Evolutionary conservation across 805 yeast species (phyloP).

Genomic region (Starmerella gropengiesseri): DNA sequence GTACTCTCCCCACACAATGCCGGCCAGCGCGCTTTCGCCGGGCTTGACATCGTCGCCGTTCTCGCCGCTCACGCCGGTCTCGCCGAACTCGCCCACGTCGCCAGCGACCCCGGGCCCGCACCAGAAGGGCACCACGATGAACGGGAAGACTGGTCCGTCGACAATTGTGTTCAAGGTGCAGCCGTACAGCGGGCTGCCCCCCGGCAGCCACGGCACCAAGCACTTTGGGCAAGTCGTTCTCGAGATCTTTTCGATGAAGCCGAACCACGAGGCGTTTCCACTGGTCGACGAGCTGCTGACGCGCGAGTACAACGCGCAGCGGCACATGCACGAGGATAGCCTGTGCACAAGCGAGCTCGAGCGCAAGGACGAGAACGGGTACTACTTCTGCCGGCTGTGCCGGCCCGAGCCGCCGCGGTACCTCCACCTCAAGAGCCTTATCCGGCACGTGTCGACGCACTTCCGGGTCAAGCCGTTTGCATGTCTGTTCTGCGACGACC

Average conservation of each 20-base stretch:
- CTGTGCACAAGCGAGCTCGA: background rate
- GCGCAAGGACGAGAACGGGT: background rate
- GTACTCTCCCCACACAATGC: too few species aligned
- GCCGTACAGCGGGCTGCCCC: background rate
- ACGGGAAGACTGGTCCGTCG: background rate
- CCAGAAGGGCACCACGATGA: background rate
- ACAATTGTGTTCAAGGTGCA: background rate
- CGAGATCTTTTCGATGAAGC: background rate
- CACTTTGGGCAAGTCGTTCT: background rate
- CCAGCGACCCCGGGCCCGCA: background rate
- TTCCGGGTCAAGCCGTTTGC: conserved; percentile 1
- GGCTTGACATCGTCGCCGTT: too few species aligned
- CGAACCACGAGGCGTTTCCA: background rate
- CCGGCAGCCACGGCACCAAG: background rate
- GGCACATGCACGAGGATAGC: background rate
- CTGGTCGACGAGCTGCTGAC: conserved; percentile 1
- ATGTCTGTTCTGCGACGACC: background rate
- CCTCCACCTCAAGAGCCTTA: background rate
- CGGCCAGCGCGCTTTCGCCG: too few species aligned
- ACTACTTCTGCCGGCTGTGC: background rate
- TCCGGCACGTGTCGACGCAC: background rate
- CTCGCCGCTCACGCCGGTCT: too few species aligned
- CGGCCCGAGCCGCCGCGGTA: conserved; percentile 1
- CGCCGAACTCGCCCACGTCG: background rate
- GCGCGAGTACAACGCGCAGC: conserved; percentile 3